phyloP scores from a whole-genome alignment of 495 filamentous ascomycete species.

The Lasiosphaeria hispida region DNA sequence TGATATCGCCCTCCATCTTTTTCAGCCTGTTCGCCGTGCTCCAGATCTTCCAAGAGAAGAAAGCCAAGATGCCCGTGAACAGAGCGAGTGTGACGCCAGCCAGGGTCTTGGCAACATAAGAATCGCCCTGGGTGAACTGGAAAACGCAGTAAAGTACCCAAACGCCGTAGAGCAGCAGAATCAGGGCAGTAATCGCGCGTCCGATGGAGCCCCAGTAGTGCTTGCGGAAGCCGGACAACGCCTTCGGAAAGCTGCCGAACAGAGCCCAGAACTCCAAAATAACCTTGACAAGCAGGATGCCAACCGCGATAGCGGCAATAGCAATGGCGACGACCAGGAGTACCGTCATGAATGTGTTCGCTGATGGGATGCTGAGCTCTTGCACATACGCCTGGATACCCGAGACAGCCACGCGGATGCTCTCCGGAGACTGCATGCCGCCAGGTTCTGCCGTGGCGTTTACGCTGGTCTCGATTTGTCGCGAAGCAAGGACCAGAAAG shows the following conservation, averaged over 20 bases:
- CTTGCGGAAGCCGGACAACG: constrained; percentile 80
- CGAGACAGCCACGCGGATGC: constrained; percentile 47
- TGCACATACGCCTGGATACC: constrained; percentile 76
- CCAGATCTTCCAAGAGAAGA: constrained; percentile 83
- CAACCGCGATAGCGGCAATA: constrained; percentile 78
- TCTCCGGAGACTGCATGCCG: constrained; percentile 28
- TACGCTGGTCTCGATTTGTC: constrained; percentile 50
- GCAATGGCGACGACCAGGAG: constrained; percentile 85
- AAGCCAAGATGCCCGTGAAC: constrained; percentile 75
- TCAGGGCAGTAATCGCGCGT: constrained; percentile 83
- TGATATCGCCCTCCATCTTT: constrained; percentile 68
- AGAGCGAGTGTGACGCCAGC: constrained; percentile 75
- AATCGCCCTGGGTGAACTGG: constrained; percentile 90
- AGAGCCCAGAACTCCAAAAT: constrained; percentile 90
- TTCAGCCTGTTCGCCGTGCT: constrained; percentile 71
- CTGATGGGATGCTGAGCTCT: constrained; percentile 75
- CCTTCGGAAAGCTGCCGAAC: constrained; percentile 81
- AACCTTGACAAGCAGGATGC: constrained; percentile 87
- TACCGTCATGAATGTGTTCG: constrained; percentile 96
- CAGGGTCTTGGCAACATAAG: constrained; percentile 87
- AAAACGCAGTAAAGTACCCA: constrained; percentile 97
- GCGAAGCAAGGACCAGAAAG: constrained; percentile 46
- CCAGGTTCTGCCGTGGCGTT: constrained; percentile 37
- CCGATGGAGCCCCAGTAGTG: constrained; percentile 92
- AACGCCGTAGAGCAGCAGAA: constrained; percentile 87